Evolutionary conservation across 2,329 filamentous ascomycete genomes (phyloP).

Genomic region (Lachnellula willkommii): DNA sequence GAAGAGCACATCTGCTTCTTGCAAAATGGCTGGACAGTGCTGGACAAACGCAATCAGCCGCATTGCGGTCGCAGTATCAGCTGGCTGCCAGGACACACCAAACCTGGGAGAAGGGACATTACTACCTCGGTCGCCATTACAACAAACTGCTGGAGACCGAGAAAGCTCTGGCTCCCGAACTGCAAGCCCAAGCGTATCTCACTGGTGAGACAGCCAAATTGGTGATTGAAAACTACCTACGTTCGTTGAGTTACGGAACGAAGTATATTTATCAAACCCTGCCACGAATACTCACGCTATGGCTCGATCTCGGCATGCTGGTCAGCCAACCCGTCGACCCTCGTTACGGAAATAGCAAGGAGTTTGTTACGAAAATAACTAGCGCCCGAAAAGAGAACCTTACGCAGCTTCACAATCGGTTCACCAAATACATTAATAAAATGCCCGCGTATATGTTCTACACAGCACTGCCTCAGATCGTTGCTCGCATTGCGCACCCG

Average conservation of each 20-base stretch:
- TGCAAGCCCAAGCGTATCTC: conserved; percentile 70
- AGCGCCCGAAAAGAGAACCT: conserved; percentile 60
- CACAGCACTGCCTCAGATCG: conserved; percentile 80
- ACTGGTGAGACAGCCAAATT: conserved; percentile 81
- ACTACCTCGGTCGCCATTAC: conserved; percentile 94
- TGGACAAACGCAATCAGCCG: conserved; percentile 83
- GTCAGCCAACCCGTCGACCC: conserved; percentile 55
- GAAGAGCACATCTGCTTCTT: conserved; percentile 76
- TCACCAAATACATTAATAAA: conserved; percentile 71
- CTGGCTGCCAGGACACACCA: conserved; percentile 65
- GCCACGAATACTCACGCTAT: conserved; percentile 85
- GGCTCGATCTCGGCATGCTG: conserved; percentile 83
- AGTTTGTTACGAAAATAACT: conserved; percentile 48
- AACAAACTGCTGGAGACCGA: conserved; percentile 92
- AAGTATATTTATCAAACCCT: conserved; percentile 96
- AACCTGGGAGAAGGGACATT: conserved; percentile 94
- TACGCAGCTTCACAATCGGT: conserved; percentile 62
- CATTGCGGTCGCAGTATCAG: conserved; percentile 76
- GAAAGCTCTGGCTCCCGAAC: conserved; percentile 66
- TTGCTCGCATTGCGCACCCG: conserved; percentile 90
- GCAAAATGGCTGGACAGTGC: conserved; percentile 96
- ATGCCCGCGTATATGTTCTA: conserved; percentile 76
- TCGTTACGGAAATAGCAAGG: conserved; percentile 38
- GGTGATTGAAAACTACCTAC: conserved; percentile 88
- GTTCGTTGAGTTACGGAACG: conserved; percentile 79